Percentiles rank a stretch among this genome's conserved stretches.
phyloP scores from a whole-genome alignment of 2,329 filamentous ascomycete species.

The Fusarium drepaniforme region DNA sequence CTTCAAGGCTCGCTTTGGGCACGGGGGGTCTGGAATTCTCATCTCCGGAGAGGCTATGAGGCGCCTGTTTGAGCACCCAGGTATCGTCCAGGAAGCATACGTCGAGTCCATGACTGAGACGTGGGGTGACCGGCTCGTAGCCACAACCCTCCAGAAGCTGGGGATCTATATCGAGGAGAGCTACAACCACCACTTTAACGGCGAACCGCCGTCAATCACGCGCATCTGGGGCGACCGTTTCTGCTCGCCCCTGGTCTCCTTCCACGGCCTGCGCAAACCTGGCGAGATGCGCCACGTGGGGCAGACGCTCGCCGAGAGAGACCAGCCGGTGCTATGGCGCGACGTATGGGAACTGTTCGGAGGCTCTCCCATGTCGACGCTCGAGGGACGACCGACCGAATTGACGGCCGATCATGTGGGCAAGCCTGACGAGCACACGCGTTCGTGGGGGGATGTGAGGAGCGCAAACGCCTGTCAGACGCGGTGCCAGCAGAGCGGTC shows the following conservation, averaged over 20 bases:
- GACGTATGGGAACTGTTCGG: constrained; percentile 64
- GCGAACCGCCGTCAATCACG: constrained; percentile 62
- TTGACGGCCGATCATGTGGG: constrained; percentile 63
- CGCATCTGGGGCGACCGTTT: constrained; percentile 63
- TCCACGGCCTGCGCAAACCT: constrained; percentile 62
- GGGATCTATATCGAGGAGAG: constrained; percentile 68
- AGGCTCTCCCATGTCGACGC: constrained; percentile 52
- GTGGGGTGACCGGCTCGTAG: constrained; percentile 67
- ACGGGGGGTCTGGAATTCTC: constrained; percentile 67
- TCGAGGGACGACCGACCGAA: constrained; percentile 52
- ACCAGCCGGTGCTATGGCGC: constrained; percentile 61
- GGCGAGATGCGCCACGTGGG: constrained; percentile 61
- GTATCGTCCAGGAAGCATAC: constrained; percentile 59
- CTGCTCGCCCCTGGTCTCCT: constrained; percentile 67
- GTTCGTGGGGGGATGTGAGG: constrained; percentile 51
- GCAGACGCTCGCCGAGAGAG: constrained; percentile 52
- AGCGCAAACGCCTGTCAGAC: constrained; percentile 57
- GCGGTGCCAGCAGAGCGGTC: constrained; percentile 55
- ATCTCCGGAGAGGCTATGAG: constrained; percentile 64
- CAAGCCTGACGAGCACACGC: constrained; percentile 58
- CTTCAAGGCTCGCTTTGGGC: constrained; percentile 66
- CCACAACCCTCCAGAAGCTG: constrained; percentile 64
- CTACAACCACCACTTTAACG: constrained; percentile 68
- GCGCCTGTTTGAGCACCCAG: constrained; percentile 57
- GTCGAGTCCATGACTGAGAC: constrained; percentile 62